Evolutionary conservation across 148 eudicot genomes (phyloP).

Genomic region (Nepenthes gracilis): DNA sequence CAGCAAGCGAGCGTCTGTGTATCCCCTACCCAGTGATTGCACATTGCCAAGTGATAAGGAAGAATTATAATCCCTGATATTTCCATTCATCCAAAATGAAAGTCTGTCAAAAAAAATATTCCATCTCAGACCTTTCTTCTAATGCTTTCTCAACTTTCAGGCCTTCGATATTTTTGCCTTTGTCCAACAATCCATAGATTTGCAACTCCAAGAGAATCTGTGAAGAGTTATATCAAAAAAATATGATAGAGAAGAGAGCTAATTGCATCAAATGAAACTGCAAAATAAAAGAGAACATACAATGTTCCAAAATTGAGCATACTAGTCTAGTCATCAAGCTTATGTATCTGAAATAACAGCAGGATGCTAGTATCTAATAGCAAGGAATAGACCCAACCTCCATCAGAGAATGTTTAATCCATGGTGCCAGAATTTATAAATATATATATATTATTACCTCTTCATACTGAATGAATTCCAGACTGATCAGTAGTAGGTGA

Average conservation of each 20-base stretch:
- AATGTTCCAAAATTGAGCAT: too few relatives aligned
- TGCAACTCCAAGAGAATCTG: conserved; percentile 58
- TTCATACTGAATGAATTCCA: too few relatives aligned
- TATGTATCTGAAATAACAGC: too few relatives aligned
- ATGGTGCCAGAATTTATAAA: too few relatives aligned
- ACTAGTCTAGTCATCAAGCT: too few relatives aligned
- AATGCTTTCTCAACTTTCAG: conserved; percentile 11
- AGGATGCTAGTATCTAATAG: too few relatives aligned
- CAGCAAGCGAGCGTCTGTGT: conserved; percentile 15
- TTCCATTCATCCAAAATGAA: conserved; percentile 38
- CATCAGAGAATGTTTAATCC: too few relatives aligned
- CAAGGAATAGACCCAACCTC: too few relatives aligned
- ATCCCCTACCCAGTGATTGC: conserved; percentile 13
- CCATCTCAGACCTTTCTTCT: conserved; percentile 13
- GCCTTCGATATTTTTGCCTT: conserved; percentile 11
- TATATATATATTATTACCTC: too few relatives aligned
- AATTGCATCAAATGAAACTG: neutral
- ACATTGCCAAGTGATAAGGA: conserved; percentile 9
- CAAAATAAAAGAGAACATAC: conserved; percentile 1
- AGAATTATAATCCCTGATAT: conserved; percentile 19
- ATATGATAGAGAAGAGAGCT: neutral
- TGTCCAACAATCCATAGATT: conserved; percentile 35
- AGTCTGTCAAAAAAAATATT: conserved; percentile 10
- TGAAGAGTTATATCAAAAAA: neutral
- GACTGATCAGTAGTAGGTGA: too few relatives aligned